phyloP scores from a whole-genome alignment of 768 basidiomycete genomes.

The Clathrus columnatus region DNA sequence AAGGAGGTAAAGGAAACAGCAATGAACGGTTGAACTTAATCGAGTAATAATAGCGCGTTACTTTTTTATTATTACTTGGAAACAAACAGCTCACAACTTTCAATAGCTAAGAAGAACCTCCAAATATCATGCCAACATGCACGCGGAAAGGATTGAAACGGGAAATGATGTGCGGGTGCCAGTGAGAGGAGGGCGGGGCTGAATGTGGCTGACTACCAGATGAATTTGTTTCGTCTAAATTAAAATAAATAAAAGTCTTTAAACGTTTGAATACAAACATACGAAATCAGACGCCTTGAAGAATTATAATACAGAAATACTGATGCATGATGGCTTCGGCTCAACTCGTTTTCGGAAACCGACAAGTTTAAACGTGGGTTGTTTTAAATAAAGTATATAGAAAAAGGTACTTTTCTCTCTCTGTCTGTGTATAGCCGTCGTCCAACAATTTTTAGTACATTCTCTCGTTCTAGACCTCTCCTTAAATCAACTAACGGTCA shows the following conservation, averaged over 20 bases:
- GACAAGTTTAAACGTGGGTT: not conserved
- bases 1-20: not conserved
- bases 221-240: not conserved
- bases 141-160: not conserved
- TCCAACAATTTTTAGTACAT: not conserved
- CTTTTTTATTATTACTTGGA: no score
- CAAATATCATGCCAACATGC: not conserved
- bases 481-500: conserved; percentile 16
- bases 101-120: not conserved
- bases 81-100: not conserved
- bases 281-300: not conserved
- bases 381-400: not conserved
- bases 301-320: not conserved
- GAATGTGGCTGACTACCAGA: not conserved
- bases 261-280: not conserved
- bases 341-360: not conserved
- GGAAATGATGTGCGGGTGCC: not conserved
- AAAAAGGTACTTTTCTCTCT: not conserved
- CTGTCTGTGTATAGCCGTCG: no score
- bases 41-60: no score
- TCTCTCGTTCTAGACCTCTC: not conserved
- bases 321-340: not conserved
- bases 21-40: no score
- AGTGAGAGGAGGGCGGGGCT: no score
- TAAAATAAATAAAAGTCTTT: not conserved